Evolutionary conservation across 2,329 filamentous ascomycete species (phyloP).

Genomic region (Microsporum ferrugineum): DNA sequence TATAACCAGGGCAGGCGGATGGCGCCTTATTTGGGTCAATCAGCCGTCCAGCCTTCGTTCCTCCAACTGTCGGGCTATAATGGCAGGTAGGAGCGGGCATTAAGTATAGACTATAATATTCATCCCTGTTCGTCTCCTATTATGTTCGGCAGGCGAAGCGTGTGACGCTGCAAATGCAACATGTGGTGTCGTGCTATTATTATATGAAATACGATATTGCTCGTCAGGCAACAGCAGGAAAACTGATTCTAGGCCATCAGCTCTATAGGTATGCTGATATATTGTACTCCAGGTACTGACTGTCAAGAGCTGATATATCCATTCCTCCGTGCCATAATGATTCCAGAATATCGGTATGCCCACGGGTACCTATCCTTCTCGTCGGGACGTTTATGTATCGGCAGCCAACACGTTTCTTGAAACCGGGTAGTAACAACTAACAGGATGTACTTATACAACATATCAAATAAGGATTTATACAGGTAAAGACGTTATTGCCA

Average conservation of each 20-base stretch:
- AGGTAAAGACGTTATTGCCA: too few species aligned
- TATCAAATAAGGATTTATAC: too few species aligned
- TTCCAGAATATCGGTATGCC: not conserved
- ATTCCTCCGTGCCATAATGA: not conserved
- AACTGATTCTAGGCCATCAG: not conserved
- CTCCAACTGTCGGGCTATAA: not conserved
- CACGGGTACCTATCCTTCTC: not conserved
- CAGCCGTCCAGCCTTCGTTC: too few species aligned
- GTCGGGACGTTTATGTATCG: not conserved
- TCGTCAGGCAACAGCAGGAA: not conserved
- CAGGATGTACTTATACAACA: too few species aligned
- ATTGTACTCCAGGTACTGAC: too few species aligned
- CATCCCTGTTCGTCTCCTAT: not conserved
- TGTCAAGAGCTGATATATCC: not conserved
- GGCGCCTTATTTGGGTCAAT: too few species aligned
- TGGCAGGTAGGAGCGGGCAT: not conserved
- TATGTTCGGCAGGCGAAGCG: not conserved
- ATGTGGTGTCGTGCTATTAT: not conserved
- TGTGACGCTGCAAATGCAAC: not conserved
- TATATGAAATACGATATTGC: not conserved
- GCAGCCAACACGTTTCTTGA: not conserved
- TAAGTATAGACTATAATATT: not conserved
- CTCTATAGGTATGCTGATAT: too few species aligned
- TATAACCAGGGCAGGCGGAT: not conserved
- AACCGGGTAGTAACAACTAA: too few species aligned